Conservation (phyloP, 306 rosid genomes). For the Cucurbita ficifolia region DNA sequence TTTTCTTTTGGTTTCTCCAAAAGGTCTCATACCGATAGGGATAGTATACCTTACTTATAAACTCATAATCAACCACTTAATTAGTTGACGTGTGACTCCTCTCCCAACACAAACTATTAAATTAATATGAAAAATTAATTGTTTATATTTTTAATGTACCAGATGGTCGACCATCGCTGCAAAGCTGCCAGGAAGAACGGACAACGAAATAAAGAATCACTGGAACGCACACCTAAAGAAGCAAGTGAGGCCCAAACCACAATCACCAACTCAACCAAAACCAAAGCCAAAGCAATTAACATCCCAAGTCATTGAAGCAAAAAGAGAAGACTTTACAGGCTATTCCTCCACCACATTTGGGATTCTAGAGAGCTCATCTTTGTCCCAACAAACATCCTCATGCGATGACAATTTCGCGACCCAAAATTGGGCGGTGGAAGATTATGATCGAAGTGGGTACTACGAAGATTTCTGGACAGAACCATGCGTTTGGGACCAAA, state of each 20-base stretch:
- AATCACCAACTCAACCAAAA: background rate
- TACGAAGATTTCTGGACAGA: slow-evolving; percentile 40
- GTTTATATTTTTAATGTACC: too few species aligned
- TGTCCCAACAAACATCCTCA: slow-evolving; percentile 14
- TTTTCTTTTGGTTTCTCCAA: too few species aligned
- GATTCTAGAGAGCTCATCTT: slow-evolving; percentile 24
- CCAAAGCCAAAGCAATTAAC: background rate
- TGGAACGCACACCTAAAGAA: slow-evolving; percentile 47
- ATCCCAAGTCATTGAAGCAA: background rate
- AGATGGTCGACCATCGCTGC: slow-evolving; percentile 44
- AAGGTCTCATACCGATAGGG: too few species aligned
- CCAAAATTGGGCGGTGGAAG: background rate
- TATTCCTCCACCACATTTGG: background rate
- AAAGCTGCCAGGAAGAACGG: slow-evolving; percentile 35
- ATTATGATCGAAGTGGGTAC: background rate
- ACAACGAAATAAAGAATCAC: slow-evolving; percentile 39
- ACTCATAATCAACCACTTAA: too few species aligned
- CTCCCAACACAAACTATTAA: too few species aligned
- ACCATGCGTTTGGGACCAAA: slow-evolving; percentile 8
- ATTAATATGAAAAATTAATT: too few species aligned
- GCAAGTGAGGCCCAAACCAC: background rate
- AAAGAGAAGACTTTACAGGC: slow-evolving; percentile 6
- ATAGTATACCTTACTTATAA: too few species aligned
- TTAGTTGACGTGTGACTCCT: too few species aligned
- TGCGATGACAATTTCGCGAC: background rate